These are phyloP conservation scores for Myxozyma geophila DNA, from an alignment of 805 yeast genomes.

Conservation along the genomic window DNA sequence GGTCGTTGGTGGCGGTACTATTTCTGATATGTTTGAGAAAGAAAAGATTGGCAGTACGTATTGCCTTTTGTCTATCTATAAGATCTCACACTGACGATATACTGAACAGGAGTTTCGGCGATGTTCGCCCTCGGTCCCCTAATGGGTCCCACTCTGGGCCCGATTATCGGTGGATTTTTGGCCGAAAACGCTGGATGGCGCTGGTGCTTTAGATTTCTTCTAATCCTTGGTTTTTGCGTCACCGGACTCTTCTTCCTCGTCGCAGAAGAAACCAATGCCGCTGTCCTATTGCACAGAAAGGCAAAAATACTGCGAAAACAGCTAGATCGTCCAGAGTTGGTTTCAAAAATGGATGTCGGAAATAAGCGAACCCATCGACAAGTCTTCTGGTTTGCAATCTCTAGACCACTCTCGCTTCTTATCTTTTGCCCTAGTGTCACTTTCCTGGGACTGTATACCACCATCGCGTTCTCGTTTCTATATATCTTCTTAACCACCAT, in stretches of 20 bases:
- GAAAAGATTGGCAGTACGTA: constrained; percentile 39
- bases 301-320: constrained; percentile 61
- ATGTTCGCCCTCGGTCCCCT: constrained; percentile 31
- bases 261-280: constrained; percentile 88
- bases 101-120: constrained; percentile 16
- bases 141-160: constrained; percentile 56
- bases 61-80: too few relatives aligned
- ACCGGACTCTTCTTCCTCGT: constrained; percentile 41
- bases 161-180: constrained; percentile 56
- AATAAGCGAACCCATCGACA: constrained; percentile 45
- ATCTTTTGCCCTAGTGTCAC: constrained; percentile 58
- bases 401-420: constrained; percentile 57
- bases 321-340: constrained; percentile 45
- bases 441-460: constrained; percentile 60
- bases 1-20: constrained; percentile 82
- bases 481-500: constrained; percentile 64
- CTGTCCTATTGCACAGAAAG: constrained; percentile 69
- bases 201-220: constrained; percentile 59
- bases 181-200: constrained; percentile 59
- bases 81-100: neutral
- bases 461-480: constrained; percentile 59
- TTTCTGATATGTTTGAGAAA: constrained; percentile 73
- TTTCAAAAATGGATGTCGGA: constrained; percentile 50
- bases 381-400: constrained; percentile 53
- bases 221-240: constrained; percentile 26